A percentile compares a stretch with the other conserved stretches of the same genome.
Evolutionary conservation across 805 yeast genomes (phyloP).

Genomic region (Kockiozyma suomiensis): DNA sequence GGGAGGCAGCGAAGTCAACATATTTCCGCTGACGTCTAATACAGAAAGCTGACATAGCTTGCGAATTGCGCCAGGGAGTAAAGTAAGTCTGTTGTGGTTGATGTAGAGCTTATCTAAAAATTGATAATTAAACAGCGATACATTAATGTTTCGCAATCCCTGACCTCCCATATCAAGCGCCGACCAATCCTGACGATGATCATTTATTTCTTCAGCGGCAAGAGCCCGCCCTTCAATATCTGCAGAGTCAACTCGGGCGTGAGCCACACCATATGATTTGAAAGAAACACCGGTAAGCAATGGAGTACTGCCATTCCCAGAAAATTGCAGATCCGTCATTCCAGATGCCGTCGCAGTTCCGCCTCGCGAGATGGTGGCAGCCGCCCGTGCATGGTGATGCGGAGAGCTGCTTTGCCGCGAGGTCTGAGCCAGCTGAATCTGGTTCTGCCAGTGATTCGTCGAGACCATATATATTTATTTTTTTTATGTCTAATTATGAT

Average conservation of each 20-base stretch:
- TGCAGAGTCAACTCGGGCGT: slow-evolving; percentile 38
- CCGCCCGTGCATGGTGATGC: slow-evolving; percentile 81
- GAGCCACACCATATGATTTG: slow-evolving; percentile 36
- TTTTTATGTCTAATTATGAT: neutral
- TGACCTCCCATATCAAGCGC: slow-evolving; percentile 91
- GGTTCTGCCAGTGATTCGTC: slow-evolving; percentile 67
- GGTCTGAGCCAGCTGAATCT: slow-evolving; percentile 67
- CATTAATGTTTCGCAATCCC: slow-evolving; percentile 69
- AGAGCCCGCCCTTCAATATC: slow-evolving; percentile 38
- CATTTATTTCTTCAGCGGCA: slow-evolving; percentile 7
- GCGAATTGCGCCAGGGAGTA: slow-evolving; percentile 68
- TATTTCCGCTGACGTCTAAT: slow-evolving; percentile 81
- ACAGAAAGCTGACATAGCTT: slow-evolving; percentile 73
- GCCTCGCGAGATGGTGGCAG: slow-evolving; percentile 62
- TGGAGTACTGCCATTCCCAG: slow-evolving; percentile 9
- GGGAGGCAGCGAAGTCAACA: slow-evolving; percentile 69
- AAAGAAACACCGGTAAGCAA: slow-evolving; percentile 1
- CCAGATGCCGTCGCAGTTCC: slow-evolving; percentile 43
- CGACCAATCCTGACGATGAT: slow-evolving; percentile 61
- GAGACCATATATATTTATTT: neutral
- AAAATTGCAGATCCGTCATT: slow-evolving; percentile 8
- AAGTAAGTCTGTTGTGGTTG: slow-evolving; percentile 77
- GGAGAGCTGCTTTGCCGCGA: slow-evolving; percentile 70
- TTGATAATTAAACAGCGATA: slow-evolving; percentile 73
- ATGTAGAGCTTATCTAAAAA: slow-evolving; percentile 85